A percentile compares a stretch with the other conserved stretches of the same genome.
Evolutionary conservation across 805 yeast genomes (phyloP).

Genomic region (Trichomonascus vanleenenianus): DNA sequence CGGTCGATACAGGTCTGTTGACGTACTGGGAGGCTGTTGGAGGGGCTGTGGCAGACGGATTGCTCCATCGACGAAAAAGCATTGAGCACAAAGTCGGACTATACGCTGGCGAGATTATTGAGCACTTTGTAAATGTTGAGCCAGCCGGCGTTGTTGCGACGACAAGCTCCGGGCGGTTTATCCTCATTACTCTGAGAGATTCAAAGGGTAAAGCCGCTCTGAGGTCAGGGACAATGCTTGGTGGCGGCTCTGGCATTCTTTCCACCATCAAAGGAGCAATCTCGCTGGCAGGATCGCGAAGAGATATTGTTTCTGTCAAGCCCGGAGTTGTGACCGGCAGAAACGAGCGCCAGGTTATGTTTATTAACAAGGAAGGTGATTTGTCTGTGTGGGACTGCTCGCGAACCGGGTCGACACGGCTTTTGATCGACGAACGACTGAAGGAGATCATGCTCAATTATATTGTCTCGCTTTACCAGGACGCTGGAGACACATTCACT

Average conservation of each 20-base stretch:
- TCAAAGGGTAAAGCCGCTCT: slow-evolving; percentile 51
- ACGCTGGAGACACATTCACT: slow-evolving; percentile 41
- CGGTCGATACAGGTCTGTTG: slow-evolving; percentile 49
- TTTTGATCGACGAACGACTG: slow-evolving; percentile 32
- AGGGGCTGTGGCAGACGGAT: slow-evolving; percentile 57
- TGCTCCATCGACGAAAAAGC: slow-evolving; percentile 36
- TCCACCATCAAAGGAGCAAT: slow-evolving; percentile 22
- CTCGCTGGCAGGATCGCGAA: slow-evolving; percentile 20
- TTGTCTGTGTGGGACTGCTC: slow-evolving; percentile 44
- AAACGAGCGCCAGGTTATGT: slow-evolving; percentile 39
- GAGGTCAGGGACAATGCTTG: slow-evolving; percentile 20
- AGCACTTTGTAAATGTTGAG: slow-evolving; percentile 50
- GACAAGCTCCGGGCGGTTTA: slow-evolving; percentile 61
- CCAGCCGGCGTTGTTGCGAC: slow-evolving; percentile 69
- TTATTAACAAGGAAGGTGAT: slow-evolving; percentile 38
- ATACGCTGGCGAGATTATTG: slow-evolving; percentile 46
- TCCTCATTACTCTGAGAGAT: slow-evolving; percentile 58
- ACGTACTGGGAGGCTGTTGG: slow-evolving; percentile 70
- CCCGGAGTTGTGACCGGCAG: slow-evolving; percentile 45
- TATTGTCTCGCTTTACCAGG: slow-evolving; percentile 43
- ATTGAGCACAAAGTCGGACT: slow-evolving; percentile 35
- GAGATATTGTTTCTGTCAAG: slow-evolving; percentile 50
- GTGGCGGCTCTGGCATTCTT: slow-evolving; percentile 23
- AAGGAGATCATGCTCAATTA: slow-evolving; percentile 33
- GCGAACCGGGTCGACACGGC: slow-evolving; percentile 36